Evolutionary conservation across 2,329 filamentous ascomycete species (phyloP), one percentile per base, ranked within the genome.

Genomic region (Rutstroemia sydowiana): DNA sequence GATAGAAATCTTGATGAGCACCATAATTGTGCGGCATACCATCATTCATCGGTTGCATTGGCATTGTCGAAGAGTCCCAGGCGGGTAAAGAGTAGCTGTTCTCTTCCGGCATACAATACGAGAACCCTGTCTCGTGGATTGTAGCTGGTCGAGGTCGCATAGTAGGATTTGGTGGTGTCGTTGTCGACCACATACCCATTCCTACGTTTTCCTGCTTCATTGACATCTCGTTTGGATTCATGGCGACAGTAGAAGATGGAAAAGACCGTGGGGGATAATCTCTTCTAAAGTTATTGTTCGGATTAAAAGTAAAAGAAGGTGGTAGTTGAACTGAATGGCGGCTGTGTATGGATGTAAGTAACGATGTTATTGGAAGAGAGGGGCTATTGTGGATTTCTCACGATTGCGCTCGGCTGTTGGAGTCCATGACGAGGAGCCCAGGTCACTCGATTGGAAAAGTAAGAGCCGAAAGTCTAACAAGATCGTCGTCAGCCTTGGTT

Each of bases 81-180:
- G 76, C 73, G 14, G 76, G 71, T 42, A 82, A 64, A 4, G 73
- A 70, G 20, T 51, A 51, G 42, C 71, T 70, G 57, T 73, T 79
- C 41, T 77, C 73, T 55, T 79, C 77, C 32, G 72, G 71, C 56
- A 78, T 69, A 61, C 75, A 79, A 66, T 78, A 83, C 16, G 77
- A 77, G 62, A 82, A 81, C 47, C 75, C 77, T 37, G 65, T 63
- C 62, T 81, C 79, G 59, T 82, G 78, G 52, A 82, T 81, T 36
- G 78, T 80, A 40, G 75, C 76, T 50, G 79, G 78, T 36, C 78
- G 73, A 43, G 75, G 75, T 56, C 76, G 72, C 59, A 72, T 65
- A 8, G 30, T 48, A 21, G 45, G 40, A 53, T 72, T 68, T 44
- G 57, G 55, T 34, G 77, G 74, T 37, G 77, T 73, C 8, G 79